Percentiles rank a stretch among this genome's conserved stretches.
Evolutionary conservation across 2,329 filamentous ascomycete species (phyloP).

Genomic region (Fusarium mangiferae): DNA sequence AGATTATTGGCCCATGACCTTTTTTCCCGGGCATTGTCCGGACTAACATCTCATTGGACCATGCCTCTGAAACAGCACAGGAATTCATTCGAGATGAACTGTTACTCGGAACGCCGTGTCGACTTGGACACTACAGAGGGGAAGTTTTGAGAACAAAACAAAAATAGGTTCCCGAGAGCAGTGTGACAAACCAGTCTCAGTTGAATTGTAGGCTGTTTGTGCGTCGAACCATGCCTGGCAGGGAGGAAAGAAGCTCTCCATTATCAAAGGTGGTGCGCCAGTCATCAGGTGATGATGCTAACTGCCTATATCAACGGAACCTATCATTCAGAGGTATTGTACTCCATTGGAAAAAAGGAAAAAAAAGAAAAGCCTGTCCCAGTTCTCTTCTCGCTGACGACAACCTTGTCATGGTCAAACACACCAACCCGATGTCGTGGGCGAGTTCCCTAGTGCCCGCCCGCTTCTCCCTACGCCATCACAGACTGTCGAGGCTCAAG

Average conservation of each 20-base stretch:
- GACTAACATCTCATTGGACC: slow-evolving; percentile 5
- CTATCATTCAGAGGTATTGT: background rate
- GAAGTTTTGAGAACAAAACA: background rate
- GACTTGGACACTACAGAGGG: background rate
- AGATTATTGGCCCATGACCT: slow-evolving; percentile 21
- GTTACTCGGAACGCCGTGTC: background rate
- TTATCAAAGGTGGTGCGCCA: background rate
- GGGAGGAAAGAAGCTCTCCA: background rate
- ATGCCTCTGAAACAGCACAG: background rate
- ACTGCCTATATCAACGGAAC: background rate
- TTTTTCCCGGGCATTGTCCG: background rate
- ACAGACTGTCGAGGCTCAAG: slow-evolving; percentile 5
- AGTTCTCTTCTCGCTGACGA: background rate
- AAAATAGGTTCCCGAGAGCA: background rate
- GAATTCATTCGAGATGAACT: slow-evolving; percentile 9
- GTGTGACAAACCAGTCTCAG: background rate
- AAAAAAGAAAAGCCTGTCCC: background rate
- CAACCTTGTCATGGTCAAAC: background rate
- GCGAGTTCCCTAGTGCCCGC: slow-evolving; percentile 43
- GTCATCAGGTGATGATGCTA: background rate
- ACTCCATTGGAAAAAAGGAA: background rate
- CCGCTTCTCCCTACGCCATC: slow-evolving; percentile 26
- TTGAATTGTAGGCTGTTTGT: background rate
- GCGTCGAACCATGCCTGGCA: background rate
- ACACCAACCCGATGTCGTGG: slow-evolving; percentile 37